phyloP scores from a whole-genome alignment of 345 rosid genomes.

The Camelina laxa region DNA sequence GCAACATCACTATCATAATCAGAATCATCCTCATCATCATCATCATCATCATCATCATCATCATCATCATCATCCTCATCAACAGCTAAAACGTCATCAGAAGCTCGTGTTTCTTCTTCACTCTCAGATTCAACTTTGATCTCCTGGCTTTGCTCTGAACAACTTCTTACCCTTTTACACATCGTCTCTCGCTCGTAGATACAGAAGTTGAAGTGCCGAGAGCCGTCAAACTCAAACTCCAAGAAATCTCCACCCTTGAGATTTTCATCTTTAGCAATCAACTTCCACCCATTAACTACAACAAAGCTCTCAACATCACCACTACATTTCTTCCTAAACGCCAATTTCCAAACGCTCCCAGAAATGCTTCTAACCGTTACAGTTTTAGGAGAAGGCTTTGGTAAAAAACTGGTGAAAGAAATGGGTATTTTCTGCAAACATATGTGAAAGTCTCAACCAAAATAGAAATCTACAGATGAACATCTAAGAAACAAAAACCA shows the following conservation, averaged over 20 bases:
- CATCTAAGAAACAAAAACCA: background rate
- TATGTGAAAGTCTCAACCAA: background rate
- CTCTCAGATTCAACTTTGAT: background rate
- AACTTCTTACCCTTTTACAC: conserved; percentile 1
- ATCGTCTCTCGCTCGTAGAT: background rate
- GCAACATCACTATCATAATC: background rate
- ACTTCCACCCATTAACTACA: background rate
- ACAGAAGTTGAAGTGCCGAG: conserved; percentile 16
- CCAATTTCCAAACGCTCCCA: background rate
- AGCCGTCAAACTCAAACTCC: conserved; percentile 31
- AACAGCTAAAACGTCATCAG: background rate
- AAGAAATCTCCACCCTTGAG: conserved; percentile 21
- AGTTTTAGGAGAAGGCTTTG: background rate
- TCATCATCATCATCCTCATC: conserved; percentile 4
- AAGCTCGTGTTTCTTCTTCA: background rate
- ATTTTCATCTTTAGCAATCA: no score
- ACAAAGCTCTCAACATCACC: background rate
- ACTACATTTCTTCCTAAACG: background rate
- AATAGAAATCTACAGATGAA: background rate
- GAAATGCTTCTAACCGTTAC: background rate
- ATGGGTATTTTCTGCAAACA: background rate
- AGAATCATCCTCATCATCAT: background rate
- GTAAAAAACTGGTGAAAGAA: background rate
- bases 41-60: background rate
- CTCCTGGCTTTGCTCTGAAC: background rate